These are phyloP conservation scores for Rubus parviflorus DNA, from an alignment of 306 rosid genomes.

Conservation along the genomic window DNA sequence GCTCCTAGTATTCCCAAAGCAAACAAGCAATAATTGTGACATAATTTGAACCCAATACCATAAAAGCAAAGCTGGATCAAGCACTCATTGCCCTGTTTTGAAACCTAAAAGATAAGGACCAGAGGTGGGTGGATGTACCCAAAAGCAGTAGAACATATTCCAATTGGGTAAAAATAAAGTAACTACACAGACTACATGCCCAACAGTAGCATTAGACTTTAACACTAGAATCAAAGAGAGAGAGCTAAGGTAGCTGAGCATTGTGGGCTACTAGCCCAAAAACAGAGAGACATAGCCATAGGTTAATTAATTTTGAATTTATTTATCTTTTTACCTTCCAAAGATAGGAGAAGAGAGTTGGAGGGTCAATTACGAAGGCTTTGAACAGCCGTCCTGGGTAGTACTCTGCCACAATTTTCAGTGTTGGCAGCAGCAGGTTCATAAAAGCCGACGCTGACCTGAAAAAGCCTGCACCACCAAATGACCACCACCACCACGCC, in stretches of 20 bases:
- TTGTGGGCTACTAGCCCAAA: background rate
- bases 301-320: background rate
- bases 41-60: constrained; percentile 10
- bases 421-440: constrained; percentile 62
- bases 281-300: background rate
- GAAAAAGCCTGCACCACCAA: constrained; percentile 69
- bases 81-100: background rate
- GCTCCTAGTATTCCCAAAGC: background rate
- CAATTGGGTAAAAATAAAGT: background rate
- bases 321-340: constrained; percentile 69
- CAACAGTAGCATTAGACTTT: background rate
- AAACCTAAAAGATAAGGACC: background rate
- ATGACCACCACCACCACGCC: constrained; percentile 8
- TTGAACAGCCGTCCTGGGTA: constrained; percentile 72
- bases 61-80: background rate
- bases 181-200: background rate
- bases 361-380: constrained; percentile 91
- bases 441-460: constrained; percentile 88
- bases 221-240: background rate
- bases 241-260: background rate
- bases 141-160: background rate
- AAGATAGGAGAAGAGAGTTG: constrained; percentile 74
- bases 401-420: constrained; percentile 75
- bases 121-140: background rate
- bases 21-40: constrained; percentile 15